Evolutionary conservation across 805 yeast species (phyloP), one percentile per base, ranked within the genome.

Genomic region (Priceomyces castillae): DNA sequence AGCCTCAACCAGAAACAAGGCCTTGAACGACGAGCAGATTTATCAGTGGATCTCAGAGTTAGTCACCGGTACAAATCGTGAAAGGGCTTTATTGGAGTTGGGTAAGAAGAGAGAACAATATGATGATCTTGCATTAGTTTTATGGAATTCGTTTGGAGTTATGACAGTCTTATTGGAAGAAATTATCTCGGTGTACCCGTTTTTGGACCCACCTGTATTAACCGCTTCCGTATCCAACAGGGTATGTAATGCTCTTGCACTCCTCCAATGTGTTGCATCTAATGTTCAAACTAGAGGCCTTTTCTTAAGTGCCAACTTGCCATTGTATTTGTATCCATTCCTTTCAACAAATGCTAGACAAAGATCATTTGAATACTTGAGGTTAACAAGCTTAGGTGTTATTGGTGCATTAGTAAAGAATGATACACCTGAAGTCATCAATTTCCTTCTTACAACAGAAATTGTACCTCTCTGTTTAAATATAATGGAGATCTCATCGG

Each of bases 121-220:
- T 59, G 97, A 90, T 46, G 98, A 92, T 61, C 74, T 92, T 46
- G 98, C 98, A 0, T 64, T 90, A 31, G 95, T 92, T 4, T 69
- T 92, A 46, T 92, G 99, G 99, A 84, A 92, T 56, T 87, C 97
- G 3, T 90, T 86, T 65, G 99, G 98, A 23, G 97, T 92, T 10
- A 90, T 94, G 95, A 84, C 98, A 2, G 84, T 90, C 16, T 69
- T 92, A 30, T 65, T 92, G 46, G 95, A 88, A 61, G 99, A 92
- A 60, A 90, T 92, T 42, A 83, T 90, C 30, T 77, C 87, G 2
- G 96, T 92, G 4, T 92, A 92, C 62, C 97, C 99, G 10, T 75
- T 84, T 57, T 72, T 92, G 46, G 84, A 87, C 30, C 97, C 97
- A 11, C 96, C 95, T 23, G 81, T 78, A 34, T 74, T 94, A 46